Evolutionary conservation across 352 stramenopile species (phyloP), one percentile per base, ranked within the genome.

Genomic region (Phytophthora pinifolia): DNA sequence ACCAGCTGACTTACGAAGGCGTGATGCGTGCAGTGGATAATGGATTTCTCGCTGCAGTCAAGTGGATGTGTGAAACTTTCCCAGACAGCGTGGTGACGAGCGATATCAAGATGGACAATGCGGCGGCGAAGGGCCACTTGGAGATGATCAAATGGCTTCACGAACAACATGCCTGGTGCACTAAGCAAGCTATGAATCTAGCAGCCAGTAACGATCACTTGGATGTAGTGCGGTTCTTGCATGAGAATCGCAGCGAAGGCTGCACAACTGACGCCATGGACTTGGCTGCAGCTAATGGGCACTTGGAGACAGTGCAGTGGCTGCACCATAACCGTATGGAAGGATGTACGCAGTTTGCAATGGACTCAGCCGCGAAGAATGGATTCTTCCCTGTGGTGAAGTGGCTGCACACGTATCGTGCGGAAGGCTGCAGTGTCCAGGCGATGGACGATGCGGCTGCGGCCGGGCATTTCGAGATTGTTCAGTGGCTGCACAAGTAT

Each of bases 371-470:
- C 6, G 56, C 46, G 6, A 48, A 54, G n/a, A 54, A 66, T 14
- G 55, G 56, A 10, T 46, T 51, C 39, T n/a, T 69, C 6, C n/a
- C 56, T 1, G 12, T 77, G 8, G 33, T 73, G 6, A 32, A 59
- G 33, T 77, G 56, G 45, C 36, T 77, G 6, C 48, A 74, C 17
- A 5, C 22, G n/a, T 27, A 74, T 22, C 39, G 68, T 5, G 6
- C 0, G 7, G 61, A 70, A 33, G 62, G 55, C 2, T 66, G 62
- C 14, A 70, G 38, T 17, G 8, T 15, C 9, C 20, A 32, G 0
- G 55, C 62, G 6, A 58, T 86, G 52, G 66, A 75, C 9, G 32
- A 74, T 20, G 74, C 76, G 4, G 70, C 72, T 6, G 65, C 53
- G 10, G 18, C 30, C 0, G 60, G 54, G 1, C 54, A 47, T 48